phyloP scores from a whole-genome alignment of 768 basidiomycete genomes.

The Termitomyces sp. region DNA sequence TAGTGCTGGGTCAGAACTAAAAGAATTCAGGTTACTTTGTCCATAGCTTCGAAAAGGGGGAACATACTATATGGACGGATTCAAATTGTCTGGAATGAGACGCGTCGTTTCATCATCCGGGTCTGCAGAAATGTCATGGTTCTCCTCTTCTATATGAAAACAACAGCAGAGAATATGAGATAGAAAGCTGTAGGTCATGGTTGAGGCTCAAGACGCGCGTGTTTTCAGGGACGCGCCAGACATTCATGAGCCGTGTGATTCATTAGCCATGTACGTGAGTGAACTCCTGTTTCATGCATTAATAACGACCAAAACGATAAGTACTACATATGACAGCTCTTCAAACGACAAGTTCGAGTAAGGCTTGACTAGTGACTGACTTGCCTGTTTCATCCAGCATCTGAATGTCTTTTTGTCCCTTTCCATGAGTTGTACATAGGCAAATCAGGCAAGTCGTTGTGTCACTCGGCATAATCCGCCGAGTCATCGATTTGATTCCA shows the following conservation, averaged over 20 bases:
- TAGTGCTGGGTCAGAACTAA: conserved; percentile 19
- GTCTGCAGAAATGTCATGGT: conserved; percentile 3
- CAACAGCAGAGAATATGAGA: conserved; percentile 22
- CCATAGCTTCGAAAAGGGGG: neutral
- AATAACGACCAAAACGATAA: too few relatives aligned
- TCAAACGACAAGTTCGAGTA: neutral
- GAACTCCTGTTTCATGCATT: too few relatives aligned
- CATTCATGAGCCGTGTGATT: neutral
- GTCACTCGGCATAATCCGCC: neutral
- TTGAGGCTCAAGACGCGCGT: neutral
- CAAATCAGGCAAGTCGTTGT: neutral
- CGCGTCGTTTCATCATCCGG: conserved; percentile 24
- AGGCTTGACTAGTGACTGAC: neutral
- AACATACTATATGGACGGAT: conserved; percentile 21
- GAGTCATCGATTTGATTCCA: neutral
- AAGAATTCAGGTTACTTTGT: neutral
- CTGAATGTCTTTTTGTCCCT: neutral
- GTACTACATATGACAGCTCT: too few relatives aligned
- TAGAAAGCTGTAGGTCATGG: conserved; percentile 19
- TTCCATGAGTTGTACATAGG: neutral
- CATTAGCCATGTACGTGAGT: neutral
- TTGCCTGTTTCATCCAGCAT: neutral
- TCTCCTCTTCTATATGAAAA: conserved; percentile 1
- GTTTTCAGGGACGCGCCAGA: neutral
- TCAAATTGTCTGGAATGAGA: conserved; percentile 25